Base-by-base conservation (phyloP, 495 filamentous ascomycete genomes). In the Gamarada debralockiae region DNA sequence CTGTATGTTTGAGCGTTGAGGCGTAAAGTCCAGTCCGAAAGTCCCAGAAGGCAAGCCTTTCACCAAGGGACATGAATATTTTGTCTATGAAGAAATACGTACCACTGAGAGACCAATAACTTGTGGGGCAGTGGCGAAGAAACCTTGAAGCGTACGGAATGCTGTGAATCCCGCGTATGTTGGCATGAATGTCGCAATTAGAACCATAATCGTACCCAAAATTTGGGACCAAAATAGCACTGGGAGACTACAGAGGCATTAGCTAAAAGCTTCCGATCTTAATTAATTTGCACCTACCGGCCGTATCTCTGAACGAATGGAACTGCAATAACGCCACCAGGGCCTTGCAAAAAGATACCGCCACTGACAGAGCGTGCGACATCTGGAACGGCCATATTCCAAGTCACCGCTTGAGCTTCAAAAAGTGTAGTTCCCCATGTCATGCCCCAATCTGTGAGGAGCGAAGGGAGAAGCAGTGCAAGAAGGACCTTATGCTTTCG, bases 41-140 rank as follows among this genome's bases (percentile, higher is more conserved):
- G n/a, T n/a, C n/a, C n/a, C n/a, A n/a, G n/a, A n/a, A n/a, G n/a
- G n/a, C n/a, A n/a, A n/a, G n/a, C n/a, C n/a, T n/a, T n/a, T n/a
- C n/a, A n/a, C n/a, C n/a, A n/a, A n/a, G n/a, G n/a, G n/a, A n/a
- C n/a, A n/a, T n/a, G n/a, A n/a, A n/a, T n/a, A n/a, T n/a, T n/a
- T n/a, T n/a, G n/a, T n/a, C n/a, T n/a, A n/a, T n/a, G n/a, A n/a
- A n/a, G n/a, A n/a, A n/a, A n/a, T n/a, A n/a, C n/a, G n/a, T n/a
- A n/a, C n/a, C n/a, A 84, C 69, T 10, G 79, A 78, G 71, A 85
- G 69, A 9, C 82, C 82, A 8, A 85, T 57, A 6, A 48, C 43
- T 48, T 57, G 54, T 10, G 42, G 48, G 5, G 54, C 39, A 20
- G 54, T 57, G 12, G 36, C 33, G 12, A 52, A 27, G 25, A 79